Conservation (phyloP, 2,329 filamentous ascomycete species). For the Microcyclosporella mali region DNA sequence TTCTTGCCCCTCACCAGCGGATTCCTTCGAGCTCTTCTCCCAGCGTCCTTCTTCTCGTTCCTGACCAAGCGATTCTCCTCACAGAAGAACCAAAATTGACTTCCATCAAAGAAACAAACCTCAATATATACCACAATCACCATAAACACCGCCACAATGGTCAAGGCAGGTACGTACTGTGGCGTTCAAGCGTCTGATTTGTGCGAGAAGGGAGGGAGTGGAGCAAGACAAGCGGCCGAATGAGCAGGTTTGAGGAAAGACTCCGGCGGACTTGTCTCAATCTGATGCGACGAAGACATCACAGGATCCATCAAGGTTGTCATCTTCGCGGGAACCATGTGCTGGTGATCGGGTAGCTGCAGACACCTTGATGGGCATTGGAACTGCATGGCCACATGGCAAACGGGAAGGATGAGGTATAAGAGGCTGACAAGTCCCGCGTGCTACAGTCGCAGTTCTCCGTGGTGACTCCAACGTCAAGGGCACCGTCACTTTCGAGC, state of each 20-base stretch:
- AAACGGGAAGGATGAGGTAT: neutral
- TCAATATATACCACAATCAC: conserved; percentile 13
- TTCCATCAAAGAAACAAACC: conserved; percentile 4
- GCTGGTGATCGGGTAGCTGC: neutral
- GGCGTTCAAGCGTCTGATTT: conserved; percentile 9
- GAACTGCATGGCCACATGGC: neutral
- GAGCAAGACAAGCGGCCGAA: conserved; percentile 22
- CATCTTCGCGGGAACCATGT: too few relatives aligned
- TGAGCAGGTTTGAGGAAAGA: conserved; percentile 31
- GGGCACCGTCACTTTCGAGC: conserved; percentile 93
- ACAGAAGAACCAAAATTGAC: neutral
- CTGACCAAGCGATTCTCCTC: too few relatives aligned
- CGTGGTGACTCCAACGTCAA: conserved; percentile 95
- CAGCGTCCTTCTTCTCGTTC: neutral
- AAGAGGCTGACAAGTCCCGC: neutral
- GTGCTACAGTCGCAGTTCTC: conserved; percentile 74
- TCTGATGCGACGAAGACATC: conserved; percentile 9
- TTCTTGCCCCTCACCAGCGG: neutral
- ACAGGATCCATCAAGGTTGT: conserved; percentile 1
- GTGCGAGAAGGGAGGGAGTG: too few relatives aligned
- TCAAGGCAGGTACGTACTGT: conserved; percentile 80
- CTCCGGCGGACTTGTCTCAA: too few relatives aligned
- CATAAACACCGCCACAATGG: conserved; percentile 71
- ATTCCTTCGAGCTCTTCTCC: neutral
- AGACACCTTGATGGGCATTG: conserved; percentile 7